Evolutionary conservation across 768 basidiomycete genomes (phyloP).

Genomic region (Sarcomyxa edulis): DNA sequence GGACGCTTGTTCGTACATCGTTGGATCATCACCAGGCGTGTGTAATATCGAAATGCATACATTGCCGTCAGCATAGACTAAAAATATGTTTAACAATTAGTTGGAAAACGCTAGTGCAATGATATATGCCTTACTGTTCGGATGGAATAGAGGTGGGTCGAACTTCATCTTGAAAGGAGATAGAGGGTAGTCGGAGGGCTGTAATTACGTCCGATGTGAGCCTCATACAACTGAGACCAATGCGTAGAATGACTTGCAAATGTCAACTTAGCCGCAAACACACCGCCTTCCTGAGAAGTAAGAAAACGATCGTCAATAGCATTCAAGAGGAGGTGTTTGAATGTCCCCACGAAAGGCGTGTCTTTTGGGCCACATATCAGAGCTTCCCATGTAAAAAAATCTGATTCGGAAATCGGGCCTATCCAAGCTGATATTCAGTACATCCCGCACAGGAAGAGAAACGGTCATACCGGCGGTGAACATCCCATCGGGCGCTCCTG

Average conservation of each 20-base stretch:
- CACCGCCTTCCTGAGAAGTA: slow-evolving; percentile 76
- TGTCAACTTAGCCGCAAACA: slow-evolving; percentile 87
- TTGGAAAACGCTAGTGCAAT: slow-evolving; percentile 5
- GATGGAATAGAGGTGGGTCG: slow-evolving; percentile 95
- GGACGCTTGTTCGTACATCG: slow-evolving; percentile 90
- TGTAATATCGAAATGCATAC: slow-evolving; percentile 99
- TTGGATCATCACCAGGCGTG: slow-evolving; percentile 87
- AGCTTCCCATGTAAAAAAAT: slow-evolving; percentile 97
- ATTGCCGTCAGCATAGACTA: slow-evolving; percentile 94
- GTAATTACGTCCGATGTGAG: slow-evolving; percentile 3
- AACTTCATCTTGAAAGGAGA: slow-evolving; percentile 99
- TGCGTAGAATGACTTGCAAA: slow-evolving; percentile 68
- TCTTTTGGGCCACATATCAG: slow-evolving; percentile 91
- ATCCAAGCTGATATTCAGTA: slow-evolving; percentile 10
- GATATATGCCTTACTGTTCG: slow-evolving; percentile 68
- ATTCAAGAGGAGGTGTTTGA: not conserved
- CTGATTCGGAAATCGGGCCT: slow-evolving; percentile 88
- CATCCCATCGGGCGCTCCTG: slow-evolving; percentile 91
- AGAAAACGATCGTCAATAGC: not conserved
- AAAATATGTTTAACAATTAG: not conserved
- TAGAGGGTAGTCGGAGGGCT: slow-evolving; percentile 93
- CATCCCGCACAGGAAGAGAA: slow-evolving; percentile 3
- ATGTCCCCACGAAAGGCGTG: slow-evolving; percentile 79
- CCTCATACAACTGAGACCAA: slow-evolving; percentile 2
- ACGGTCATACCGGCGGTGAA: slow-evolving; percentile 73